Conservation (phyloP, 2,329 filamentous ascomycete species). For the Herpotrichia juniperi region DNA sequence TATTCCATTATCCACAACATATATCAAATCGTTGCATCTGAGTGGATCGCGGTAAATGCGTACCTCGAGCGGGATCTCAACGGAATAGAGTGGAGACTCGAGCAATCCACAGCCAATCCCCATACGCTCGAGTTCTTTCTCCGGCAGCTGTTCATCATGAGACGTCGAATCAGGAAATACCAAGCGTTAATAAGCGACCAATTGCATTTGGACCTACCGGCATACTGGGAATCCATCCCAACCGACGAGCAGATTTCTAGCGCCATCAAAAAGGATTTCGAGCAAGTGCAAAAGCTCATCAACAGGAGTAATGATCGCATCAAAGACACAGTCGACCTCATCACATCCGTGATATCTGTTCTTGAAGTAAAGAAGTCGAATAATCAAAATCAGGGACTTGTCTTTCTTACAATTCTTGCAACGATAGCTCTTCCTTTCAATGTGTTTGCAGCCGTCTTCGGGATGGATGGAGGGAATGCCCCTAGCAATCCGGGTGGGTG, state of each 20-base stretch:
- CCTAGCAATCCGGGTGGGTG: too few relatives aligned
- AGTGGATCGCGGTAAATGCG: too few relatives aligned
- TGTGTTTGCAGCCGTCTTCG: too few relatives aligned
- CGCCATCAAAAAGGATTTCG: slow-evolving; percentile 1
- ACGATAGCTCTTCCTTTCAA: too few relatives aligned
- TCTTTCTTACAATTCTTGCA: slow-evolving; percentile 7
- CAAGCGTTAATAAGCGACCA: slow-evolving; percentile 4
- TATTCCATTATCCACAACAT: too few relatives aligned
- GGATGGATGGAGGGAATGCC: too few relatives aligned
- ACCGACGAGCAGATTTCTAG: background rate
- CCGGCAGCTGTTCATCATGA: slow-evolving; percentile 4
- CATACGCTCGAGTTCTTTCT: background rate
- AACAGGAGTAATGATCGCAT: slow-evolving; percentile 4
- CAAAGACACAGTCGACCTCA: slow-evolving; percentile 2
- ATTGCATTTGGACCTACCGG: background rate
- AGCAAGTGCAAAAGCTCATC: slow-evolving; percentile 6
- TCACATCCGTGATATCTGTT: slow-evolving; percentile 8
- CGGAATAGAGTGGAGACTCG: too few relatives aligned
- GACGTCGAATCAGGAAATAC: slow-evolving; percentile 5
- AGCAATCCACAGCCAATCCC: too few relatives aligned
- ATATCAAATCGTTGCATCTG: too few relatives aligned
- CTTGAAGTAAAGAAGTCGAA: slow-evolving; percentile 3
- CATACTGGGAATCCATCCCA: background rate
- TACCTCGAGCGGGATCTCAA: too few relatives aligned
- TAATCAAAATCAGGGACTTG: slow-evolving; percentile 1